These are phyloP conservation scores for Aspergillus proliferans DNA, from an alignment of 2,329 filamentous ascomycete genomes.

Conservation along the genomic window DNA sequence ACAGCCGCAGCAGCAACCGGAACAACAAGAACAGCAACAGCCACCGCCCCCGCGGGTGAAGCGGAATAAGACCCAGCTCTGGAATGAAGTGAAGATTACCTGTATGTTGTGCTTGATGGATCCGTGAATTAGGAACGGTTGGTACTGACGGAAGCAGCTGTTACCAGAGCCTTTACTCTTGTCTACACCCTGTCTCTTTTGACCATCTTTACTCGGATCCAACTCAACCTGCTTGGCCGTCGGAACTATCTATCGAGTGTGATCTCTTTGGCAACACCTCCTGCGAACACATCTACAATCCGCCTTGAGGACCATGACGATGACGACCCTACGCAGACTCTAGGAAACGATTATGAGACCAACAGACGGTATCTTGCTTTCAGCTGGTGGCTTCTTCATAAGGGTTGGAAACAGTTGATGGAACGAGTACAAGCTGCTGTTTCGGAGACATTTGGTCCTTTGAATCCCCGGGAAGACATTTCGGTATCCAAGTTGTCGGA, in stretches of 20 bases:
- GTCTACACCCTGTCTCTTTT: conserved; percentile 87
- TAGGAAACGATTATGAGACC: conserved; percentile 91
- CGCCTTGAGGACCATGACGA: conserved; percentile 90
- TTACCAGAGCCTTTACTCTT: conserved; percentile 84
- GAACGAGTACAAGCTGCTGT: conserved; percentile 78
- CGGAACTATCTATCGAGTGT: conserved; percentile 95
- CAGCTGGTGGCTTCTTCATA: conserved; percentile 95
- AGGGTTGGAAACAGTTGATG: conserved; percentile 79
- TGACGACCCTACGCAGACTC: conserved; percentile 77
- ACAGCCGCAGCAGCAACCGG: background rate
- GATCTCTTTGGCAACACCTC: conserved; percentile 76
- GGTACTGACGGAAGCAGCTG: conserved; percentile 50
- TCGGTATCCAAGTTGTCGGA: conserved; percentile 73
- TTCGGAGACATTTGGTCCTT: conserved; percentile 76
- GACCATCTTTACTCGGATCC: conserved; percentile 85
- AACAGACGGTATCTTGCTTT: conserved; percentile 93
- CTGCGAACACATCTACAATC: conserved; percentile 66
- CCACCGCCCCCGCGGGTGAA: conserved; percentile 45
- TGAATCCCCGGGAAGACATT: conserved; percentile 84
- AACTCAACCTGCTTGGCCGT: conserved; percentile 92
- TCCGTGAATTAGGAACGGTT: background rate
- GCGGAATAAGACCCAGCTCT: conserved; percentile 86
- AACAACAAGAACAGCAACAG: background rate
- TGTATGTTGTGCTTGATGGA: conserved; percentile 47
- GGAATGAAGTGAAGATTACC: conserved; percentile 95